Evolutionary conservation across 2,329 filamentous ascomycete species (phyloP).

Genomic region (Botrytis hyacinthi): DNA sequence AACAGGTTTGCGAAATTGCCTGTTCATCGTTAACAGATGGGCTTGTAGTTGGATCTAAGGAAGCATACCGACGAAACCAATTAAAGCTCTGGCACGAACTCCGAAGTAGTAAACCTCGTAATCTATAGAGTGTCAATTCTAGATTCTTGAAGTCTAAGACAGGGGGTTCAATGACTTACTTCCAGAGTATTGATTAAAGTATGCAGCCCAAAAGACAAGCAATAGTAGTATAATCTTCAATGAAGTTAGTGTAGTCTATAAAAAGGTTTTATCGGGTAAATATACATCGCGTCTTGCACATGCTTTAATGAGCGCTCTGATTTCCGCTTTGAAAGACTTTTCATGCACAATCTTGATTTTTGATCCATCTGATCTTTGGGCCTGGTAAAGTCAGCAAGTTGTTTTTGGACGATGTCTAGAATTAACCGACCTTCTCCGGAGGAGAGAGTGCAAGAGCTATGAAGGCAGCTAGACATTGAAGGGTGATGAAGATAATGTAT

Average conservation of each 20-base stretch:
- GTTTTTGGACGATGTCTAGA: accelerated
- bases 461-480: constrained; percentile 47
- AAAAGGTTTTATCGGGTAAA: too few relatives aligned
- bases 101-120: constrained; percentile 11
- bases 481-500: constrained; percentile 47
- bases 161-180: neutral
- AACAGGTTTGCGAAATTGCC: neutral
- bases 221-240: neutral
- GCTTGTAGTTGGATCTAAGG: too few relatives aligned
- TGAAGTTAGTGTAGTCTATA: neutral
- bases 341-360: constrained; percentile 7
- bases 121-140: neutral
- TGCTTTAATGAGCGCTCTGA: neutral
- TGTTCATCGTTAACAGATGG: neutral
- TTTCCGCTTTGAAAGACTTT: neutral
- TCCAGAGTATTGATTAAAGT: constrained; percentile 5
- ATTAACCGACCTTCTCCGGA: constrained; percentile 42
- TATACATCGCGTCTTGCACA: constrained; percentile 4
- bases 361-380: constrained; percentile 3
- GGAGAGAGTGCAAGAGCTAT: constrained; percentile 46
- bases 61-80: constrained; percentile 4
- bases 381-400: neutral
- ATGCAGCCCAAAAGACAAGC: constrained; percentile 9
- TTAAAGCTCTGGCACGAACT: neutral
- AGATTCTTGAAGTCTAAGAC: neutral